Evolutionary conservation across 2,329 filamentous ascomycete species (phyloP), one percentile per base, ranked within the genome.

Genomic region (Phialophora macrospora): DNA sequence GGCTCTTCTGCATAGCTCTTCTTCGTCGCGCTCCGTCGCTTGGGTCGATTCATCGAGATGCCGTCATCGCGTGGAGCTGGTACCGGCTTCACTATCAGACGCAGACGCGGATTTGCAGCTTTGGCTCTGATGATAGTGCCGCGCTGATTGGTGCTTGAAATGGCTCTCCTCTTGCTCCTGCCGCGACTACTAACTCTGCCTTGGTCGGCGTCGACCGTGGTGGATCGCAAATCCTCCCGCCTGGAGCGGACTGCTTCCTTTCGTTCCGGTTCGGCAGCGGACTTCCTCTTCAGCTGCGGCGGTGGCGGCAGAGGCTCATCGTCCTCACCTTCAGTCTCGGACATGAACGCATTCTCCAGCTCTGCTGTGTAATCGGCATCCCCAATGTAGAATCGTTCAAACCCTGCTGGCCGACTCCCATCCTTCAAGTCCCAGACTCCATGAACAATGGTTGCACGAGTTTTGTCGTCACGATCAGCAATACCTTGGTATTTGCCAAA

Each of bases 391-490:
- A 71, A 72, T 67, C 68, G 66, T n/a, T 70, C 64, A 8, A 49
- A 44, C 12, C 60, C 69, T n/a, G 51, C 54, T 12, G 59, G 61
- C 48, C 44, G 32, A 32, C 28, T 54, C 17, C 64, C 67, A 22
- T 68, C 59, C 49, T 52, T 44, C 17, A 52, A 22, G 46, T 71
- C 67, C 71, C 71, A 72, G 28, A 70, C 56, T 12, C 71, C 71
- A 41, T 70, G 68, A 14, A 68, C 49, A 38, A 72, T 55, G 2
- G 32, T 51, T 8, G 34, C 64, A 11, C 65, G 52, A 32, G 30
- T 20, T 3, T 60, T 65, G 20, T 69, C 64, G 22, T 60, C 54
- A 8, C 55, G 65, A 52, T 65, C 46, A 7, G 52, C 24, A 22
- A 72, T 46, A 8, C 51, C 55, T 30, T 65, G 58, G 44, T 69